These are phyloP conservation scores for Drechmeria coniospora DNA, from an alignment of 2,329 filamentous ascomycete species.

Conservation along the genomic window DNA sequence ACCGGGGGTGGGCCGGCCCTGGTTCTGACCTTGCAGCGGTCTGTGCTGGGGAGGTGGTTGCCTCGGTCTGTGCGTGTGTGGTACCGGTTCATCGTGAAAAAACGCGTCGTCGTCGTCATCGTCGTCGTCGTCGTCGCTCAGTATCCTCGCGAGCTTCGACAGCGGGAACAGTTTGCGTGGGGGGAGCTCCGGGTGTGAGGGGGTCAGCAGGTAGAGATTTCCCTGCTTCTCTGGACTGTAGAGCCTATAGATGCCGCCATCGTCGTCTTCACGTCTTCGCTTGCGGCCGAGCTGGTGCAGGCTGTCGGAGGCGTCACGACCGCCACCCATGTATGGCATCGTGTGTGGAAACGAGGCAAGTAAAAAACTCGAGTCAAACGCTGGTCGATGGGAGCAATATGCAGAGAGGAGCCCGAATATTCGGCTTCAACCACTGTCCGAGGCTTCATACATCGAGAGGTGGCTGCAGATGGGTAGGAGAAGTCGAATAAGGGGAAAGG, in stretches of 20 bases:
- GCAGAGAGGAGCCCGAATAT: no score
- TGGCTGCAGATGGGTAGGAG: no score
- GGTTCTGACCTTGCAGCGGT: constrained; percentile 9
- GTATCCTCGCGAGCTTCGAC: constrained; percentile 15
- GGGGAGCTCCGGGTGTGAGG: constrained; percentile 8
- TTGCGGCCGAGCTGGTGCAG: constrained; percentile 17
- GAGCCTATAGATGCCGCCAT: constrained; percentile 11
- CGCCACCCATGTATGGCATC: constrained; percentile 19
- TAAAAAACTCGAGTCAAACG: not conserved
- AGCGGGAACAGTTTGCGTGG: constrained; percentile 16
- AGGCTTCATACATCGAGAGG: no score
- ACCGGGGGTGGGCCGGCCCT: no score
- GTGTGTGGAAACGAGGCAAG: constrained; percentile 3
- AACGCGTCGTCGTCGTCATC: constrained; percentile 10
- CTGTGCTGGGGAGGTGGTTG: constrained; percentile 11
- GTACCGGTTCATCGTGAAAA: constrained; percentile 5
- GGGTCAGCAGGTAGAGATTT: constrained; percentile 13
- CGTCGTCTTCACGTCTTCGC: constrained; percentile 17
- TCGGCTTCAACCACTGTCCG: no score
- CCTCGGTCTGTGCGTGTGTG: constrained; percentile 9
- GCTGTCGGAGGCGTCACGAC: constrained; percentile 11
- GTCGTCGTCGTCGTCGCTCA: constrained; percentile 10
- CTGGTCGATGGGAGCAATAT: no score
- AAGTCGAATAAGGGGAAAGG: no score
- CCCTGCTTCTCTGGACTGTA: constrained; percentile 11